A percentile compares a stretch with the other conserved stretches of the same genome.
These are phyloP conservation scores for Saccharomycopsis crataegensis DNA, from an alignment of 1,139 yeast species.

Conservation along the genomic window DNA sequence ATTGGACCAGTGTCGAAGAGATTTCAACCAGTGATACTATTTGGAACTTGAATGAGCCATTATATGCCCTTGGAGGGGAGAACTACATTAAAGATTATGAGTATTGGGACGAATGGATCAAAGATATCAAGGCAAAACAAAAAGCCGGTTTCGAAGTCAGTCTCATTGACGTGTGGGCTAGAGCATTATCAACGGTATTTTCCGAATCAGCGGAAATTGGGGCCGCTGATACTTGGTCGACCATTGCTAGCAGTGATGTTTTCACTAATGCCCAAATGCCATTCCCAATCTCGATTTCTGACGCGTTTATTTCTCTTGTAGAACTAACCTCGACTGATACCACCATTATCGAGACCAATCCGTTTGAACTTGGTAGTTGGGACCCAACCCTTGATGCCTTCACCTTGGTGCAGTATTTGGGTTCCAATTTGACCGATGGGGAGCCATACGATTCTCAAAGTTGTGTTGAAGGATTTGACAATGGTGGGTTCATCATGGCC, in stretches of 20 bases:
- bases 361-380: conserved; percentile 87
- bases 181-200: conserved; percentile 71
- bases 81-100: neutral
- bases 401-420: conserved; percentile 60
- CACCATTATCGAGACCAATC: conserved; percentile 74
- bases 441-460: conserved; percentile 26
- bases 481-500: conserved; percentile 63
- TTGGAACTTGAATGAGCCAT: conserved; percentile 62
- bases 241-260: conserved; percentile 35
- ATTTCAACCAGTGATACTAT: conserved; percentile 41
- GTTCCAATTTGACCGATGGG: conserved; percentile 38
- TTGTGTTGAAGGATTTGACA: conserved; percentile 67
- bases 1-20: conserved; percentile 66
- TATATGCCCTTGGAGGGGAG: conserved; percentile 41
- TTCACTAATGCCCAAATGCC: conserved; percentile 48
- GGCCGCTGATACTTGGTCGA: conserved; percentile 41
- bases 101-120: conserved; percentile 51
- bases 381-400: conserved; percentile 68
- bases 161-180: conserved; percentile 88
- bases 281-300: conserved; percentile 69
- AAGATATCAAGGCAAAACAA: conserved; percentile 49
- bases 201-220: neutral
- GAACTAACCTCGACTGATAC: conserved; percentile 45
- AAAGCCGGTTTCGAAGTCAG: conserved; percentile 73
- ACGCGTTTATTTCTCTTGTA: conserved; percentile 58